A percentile compares a stretch with the other conserved stretches of the same genome.
Conservation (phyloP, 306 rosid genomes). For the Fragaria iinumae region DNA sequence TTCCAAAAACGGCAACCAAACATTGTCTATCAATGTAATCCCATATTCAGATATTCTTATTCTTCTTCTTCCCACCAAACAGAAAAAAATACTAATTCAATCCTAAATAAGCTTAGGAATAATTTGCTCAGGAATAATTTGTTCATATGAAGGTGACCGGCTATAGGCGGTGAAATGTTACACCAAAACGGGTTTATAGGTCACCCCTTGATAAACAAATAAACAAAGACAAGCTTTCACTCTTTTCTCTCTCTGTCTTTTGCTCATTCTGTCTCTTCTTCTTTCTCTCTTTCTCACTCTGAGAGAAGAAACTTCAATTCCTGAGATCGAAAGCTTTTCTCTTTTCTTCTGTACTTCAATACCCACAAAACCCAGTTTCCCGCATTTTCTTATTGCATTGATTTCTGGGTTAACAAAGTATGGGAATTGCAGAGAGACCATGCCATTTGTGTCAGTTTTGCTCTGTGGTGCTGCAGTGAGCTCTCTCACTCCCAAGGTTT, state of each 20-base stretch:
- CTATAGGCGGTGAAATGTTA: slow-evolving; percentile 26
- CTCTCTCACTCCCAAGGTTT: slow-evolving; percentile 19
- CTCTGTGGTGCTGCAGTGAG: slow-evolving; percentile 30
- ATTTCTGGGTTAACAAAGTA: slow-evolving; percentile 28
- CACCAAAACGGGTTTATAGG: slow-evolving; percentile 34
- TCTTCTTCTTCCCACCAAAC: neutral
- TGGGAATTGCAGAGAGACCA: slow-evolving; percentile 31
- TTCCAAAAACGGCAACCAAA: neutral
- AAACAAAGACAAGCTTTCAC: slow-evolving; percentile 24
- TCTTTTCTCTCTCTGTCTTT: slow-evolving; percentile 10
- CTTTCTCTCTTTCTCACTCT: neutral
- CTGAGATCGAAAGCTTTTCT: slow-evolving; percentile 33
- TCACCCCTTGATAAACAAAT: slow-evolving; percentile 18
- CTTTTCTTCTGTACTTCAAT: slow-evolving; percentile 1
- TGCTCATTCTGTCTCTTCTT: slow-evolving; percentile 18
- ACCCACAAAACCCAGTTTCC: slow-evolving; percentile 22
- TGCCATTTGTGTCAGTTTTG: slow-evolving; percentile 44
- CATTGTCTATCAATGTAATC: neutral
- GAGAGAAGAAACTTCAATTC: neutral
- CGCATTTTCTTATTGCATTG: slow-evolving; percentile 35
- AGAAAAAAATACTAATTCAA: neutral
- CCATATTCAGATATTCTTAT: too few relatives aligned
- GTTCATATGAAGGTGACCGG: slow-evolving; percentile 18
- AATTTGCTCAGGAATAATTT: neutral
- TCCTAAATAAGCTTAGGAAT: neutral